These are phyloP conservation scores for Pelargonium myrrhifolium DNA, from an alignment of 441 rosid species.

Conservation along the genomic window DNA sequence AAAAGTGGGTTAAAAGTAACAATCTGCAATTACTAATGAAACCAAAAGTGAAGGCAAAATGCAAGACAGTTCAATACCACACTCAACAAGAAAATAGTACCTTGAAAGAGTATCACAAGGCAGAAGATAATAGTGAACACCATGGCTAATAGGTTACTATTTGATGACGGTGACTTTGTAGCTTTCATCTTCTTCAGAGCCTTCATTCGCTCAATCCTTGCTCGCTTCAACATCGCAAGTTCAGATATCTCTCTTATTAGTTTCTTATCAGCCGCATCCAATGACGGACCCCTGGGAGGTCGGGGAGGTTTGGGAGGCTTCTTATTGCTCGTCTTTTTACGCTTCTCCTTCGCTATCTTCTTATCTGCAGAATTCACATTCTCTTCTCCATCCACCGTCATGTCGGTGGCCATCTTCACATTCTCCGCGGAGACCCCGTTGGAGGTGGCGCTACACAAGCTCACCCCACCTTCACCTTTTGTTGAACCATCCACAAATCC, in stretches of 20 bases:
- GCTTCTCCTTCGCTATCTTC: slow-evolving; percentile 48
- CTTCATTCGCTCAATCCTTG: slow-evolving; percentile 73
- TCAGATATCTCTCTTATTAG: slow-evolving; percentile 73
- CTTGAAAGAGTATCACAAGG: slow-evolving; percentile 56
- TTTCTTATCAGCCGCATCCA: slow-evolving; percentile 79
- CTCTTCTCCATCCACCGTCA: slow-evolving; percentile 18
- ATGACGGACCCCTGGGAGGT: slow-evolving; percentile 81
- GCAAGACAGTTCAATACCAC: not conserved
- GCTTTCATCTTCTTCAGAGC: slow-evolving; percentile 76
- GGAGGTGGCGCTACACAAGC: slow-evolving; percentile 19
- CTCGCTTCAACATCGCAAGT: slow-evolving; percentile 77
- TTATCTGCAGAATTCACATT: slow-evolving; percentile 22
- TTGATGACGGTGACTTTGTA: slow-evolving; percentile 39
- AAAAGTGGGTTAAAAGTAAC: not conserved
- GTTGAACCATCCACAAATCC: slow-evolving; percentile 24
- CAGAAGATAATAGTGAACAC: slow-evolving; percentile 59
- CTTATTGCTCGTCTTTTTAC: slow-evolving; percentile 47
- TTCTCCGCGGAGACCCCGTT: slow-evolving; percentile 23
- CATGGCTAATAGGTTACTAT: slow-evolving; percentile 47
- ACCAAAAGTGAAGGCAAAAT: not conserved
- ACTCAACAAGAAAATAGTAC: slow-evolving; percentile 25
- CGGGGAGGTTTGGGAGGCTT: slow-evolving; percentile 75
- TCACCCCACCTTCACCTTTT: slow-evolving; percentile 26
- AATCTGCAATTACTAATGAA: not conserved
- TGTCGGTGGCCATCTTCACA: slow-evolving; percentile 27